These are phyloP conservation scores for Miscanthus lutarioriparius DNA, from an alignment of 176 grass and related monocot species.

Conservation along the genomic window DNA sequence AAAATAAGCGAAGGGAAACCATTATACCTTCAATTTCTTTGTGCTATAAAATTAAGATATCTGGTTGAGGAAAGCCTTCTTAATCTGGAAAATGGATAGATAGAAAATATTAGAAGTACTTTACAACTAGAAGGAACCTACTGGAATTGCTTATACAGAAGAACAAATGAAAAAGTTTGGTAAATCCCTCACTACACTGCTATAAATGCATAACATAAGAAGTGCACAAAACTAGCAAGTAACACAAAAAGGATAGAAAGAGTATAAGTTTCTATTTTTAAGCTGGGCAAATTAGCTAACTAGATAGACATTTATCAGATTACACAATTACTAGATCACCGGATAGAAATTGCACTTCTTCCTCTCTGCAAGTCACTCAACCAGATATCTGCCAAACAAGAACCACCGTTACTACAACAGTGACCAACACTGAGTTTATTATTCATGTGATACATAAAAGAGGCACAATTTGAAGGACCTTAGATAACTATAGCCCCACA, in stretches of 20 bases:
- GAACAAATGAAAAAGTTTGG: not conserved
- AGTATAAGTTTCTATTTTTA: not conserved
- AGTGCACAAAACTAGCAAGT: too few relatives aligned
- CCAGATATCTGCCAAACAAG: not conserved
- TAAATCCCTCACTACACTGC: not conserved
- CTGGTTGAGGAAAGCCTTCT: not conserved
- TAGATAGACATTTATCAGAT: not conserved
- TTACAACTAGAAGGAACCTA: not conserved
- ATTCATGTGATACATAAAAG: not conserved
- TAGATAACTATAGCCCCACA: not conserved
- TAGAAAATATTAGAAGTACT: not conserved
- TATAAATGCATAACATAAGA: too few relatives aligned
- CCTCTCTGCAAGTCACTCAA: too few relatives aligned
- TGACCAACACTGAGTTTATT: not conserved
- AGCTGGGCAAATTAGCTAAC: not conserved
- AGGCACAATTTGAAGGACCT: not conserved
- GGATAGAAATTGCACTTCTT: not conserved
- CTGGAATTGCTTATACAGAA: not conserved
- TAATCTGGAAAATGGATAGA: not conserved
- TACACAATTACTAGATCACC: too few relatives aligned
- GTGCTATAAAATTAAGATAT: not conserved
- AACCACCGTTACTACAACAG: not conserved
- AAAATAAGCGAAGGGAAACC: too few relatives aligned
- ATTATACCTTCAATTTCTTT: too few relatives aligned
- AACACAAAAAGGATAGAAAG: not conserved